Percentiles rank a stretch among this genome's conserved stretches.
phyloP scores from a whole-genome alignment of 2,329 filamentous ascomycete genomes.

The Teratosphaeria pseudoeucalypti region DNA sequence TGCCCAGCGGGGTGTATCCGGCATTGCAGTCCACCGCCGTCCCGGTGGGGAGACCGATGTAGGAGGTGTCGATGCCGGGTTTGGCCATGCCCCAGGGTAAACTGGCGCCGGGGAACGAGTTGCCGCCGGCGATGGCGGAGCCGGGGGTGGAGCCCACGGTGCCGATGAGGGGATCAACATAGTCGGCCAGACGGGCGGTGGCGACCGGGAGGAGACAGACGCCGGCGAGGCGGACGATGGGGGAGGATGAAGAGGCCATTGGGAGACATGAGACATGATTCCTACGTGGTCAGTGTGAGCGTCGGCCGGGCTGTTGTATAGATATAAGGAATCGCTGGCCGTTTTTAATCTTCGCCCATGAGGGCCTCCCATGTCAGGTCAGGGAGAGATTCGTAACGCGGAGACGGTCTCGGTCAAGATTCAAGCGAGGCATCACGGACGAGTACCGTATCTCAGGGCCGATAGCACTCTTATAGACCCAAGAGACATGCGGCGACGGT shows the following conservation, averaged over 20 bases:
- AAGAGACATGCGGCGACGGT: neutral
- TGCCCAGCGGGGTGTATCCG: conserved; percentile 24
- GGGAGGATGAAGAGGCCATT: neutral
- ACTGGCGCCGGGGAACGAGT: conserved; percentile 31
- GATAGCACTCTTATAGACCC: neutral
- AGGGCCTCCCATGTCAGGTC: neutral
- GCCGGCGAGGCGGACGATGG: neutral
- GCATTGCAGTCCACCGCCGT: conserved; percentile 17
- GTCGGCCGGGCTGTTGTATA: neutral
- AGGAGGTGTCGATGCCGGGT: conserved; percentile 26
- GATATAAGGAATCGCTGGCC: neutral
- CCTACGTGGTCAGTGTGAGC: neutral
- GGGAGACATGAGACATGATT: neutral
- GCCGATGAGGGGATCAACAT: conserved; percentile 1
- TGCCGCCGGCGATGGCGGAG: conserved; percentile 20
- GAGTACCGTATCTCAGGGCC: neutral
- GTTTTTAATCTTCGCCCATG: neutral
- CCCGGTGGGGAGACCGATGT: conserved; percentile 8
- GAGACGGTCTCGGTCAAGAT: neutral
- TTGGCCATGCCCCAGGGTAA: conserved; percentile 33
- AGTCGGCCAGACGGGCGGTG: neutral
- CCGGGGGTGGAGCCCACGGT: neutral
- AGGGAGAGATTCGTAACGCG: neutral
- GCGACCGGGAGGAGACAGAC: neutral
- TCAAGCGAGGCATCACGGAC: neutral